Evolutionary conservation across 805 yeast species (phyloP).

Genomic region (Cyberlindnera samutprakarnensis): DNA sequence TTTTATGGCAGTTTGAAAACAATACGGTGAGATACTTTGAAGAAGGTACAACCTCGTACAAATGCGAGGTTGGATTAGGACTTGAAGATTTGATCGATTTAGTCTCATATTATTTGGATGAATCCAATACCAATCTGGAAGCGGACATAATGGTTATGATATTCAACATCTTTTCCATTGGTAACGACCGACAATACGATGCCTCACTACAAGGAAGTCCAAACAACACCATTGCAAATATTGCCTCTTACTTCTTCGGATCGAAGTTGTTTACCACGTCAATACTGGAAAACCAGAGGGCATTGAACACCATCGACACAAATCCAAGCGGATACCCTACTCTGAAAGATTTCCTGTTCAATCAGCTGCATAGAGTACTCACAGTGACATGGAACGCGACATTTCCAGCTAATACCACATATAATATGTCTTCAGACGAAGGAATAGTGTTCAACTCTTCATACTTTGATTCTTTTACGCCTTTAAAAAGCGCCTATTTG

Average conservation of each 20-base stretch:
- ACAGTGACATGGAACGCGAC: conserved; percentile 27
- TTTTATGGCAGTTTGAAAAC: conserved; percentile 1
- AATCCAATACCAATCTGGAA: conserved; percentile 38
- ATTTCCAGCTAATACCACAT: conserved; percentile 24
- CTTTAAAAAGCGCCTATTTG: conserved; percentile 1
- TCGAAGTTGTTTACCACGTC: conserved; percentile 24
- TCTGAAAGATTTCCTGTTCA: conserved; percentile 27
- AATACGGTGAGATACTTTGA: conserved; percentile 4
- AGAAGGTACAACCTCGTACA: conserved; percentile 6
- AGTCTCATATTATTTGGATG: conserved; percentile 27
- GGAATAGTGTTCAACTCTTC: conserved; percentile 17
- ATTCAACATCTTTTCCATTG: conserved; percentile 26
- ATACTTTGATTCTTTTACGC: conserved; percentile 16
- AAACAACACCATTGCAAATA: conserved; percentile 21
- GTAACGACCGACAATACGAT: conserved; percentile 9
- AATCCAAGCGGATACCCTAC: conserved; percentile 28
- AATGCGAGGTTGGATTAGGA: conserved; percentile 20
- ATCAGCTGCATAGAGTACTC: conserved; percentile 27
- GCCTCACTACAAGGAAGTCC: conserved; percentile 5
- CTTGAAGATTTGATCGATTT: conserved; percentile 22
- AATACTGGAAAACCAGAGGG: conserved; percentile 19
- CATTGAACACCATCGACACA: conserved; percentile 8
- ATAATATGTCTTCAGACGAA: conserved; percentile 19
- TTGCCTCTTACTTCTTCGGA: conserved; percentile 11
- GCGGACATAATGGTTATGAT: conserved; percentile 37